These are phyloP conservation scores for Globisporangium irregulare DNA, from an alignment of 352 stramenopile species.

Conservation along the genomic window DNA sequence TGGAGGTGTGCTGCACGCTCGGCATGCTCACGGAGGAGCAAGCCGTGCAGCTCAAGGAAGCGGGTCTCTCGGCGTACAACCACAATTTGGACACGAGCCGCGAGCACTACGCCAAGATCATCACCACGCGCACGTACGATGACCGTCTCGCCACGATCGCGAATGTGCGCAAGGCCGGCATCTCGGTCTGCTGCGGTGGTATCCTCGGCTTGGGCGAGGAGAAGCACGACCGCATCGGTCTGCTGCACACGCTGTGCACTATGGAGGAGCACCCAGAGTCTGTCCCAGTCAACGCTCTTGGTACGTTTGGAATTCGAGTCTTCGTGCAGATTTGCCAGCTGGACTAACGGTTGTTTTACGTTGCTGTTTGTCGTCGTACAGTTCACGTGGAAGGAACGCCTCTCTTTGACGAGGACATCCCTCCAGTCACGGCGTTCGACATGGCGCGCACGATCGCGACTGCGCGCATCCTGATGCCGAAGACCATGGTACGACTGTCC, in stretches of 20 bases:
- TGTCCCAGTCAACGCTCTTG: slow-evolving; percentile 96
- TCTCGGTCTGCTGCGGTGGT: slow-evolving; percentile 97
- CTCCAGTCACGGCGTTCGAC: slow-evolving; percentile 91
- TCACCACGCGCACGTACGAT: slow-evolving; percentile 95
- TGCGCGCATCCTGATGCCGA: slow-evolving; percentile 96
- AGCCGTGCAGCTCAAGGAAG: slow-evolving; percentile 95
- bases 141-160: slow-evolving; percentile 96
- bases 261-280: slow-evolving; percentile 96
- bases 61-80: slow-evolving; percentile 98
- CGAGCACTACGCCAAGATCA: slow-evolving; percentile 97
- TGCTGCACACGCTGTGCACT: slow-evolving; percentile 95
- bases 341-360: not conserved
- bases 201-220: slow-evolving; percentile 96
- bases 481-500: slow-evolving; percentile 96
- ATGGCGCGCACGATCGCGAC: slow-evolving; percentile 98
- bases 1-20: slow-evolving; percentile 96
- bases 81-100: slow-evolving; percentile 98
- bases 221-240: slow-evolving; percentile 91
- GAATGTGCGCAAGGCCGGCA: slow-evolving; percentile 96
- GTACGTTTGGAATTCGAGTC: not conserved
- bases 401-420: slow-evolving; percentile 88
- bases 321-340: not conserved
- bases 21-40: slow-evolving; percentile 97
- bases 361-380: not conserved
- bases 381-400: slow-evolving; percentile 95